Conservation (phyloP, 176 grass and related monocot genomes). For the maize (Zea mays) region Zm-B73-REFERENCE-NAM-5.0 NC_050103.1:108760001-108760500, state of each 20-base stretch:
- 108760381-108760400: too few relatives aligned
- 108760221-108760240: neutral
- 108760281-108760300: too few relatives aligned
- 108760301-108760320: too few relatives aligned
- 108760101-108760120: neutral
- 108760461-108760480: too few relatives aligned
- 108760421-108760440: too few relatives aligned
- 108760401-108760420: too few relatives aligned
- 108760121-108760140: conserved; percentile 30
- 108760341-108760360: too few relatives aligned
- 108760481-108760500: too few relatives aligned
- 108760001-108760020: conserved; percentile 35
- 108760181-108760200: neutral
- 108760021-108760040: neutral
- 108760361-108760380: too few relatives aligned
- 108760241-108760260: neutral
- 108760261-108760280: too few relatives aligned
- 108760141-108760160: conserved; percentile 42
- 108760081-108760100: neutral
- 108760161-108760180: conserved; percentile 34
- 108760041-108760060: neutral
- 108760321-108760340: too few relatives aligned
- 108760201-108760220: neutral
- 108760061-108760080: neutral
- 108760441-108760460: too few relatives aligned